phyloP scores from a whole-genome alignment of 306 rosid genomes.

The Acacia acuminata region DNA sequence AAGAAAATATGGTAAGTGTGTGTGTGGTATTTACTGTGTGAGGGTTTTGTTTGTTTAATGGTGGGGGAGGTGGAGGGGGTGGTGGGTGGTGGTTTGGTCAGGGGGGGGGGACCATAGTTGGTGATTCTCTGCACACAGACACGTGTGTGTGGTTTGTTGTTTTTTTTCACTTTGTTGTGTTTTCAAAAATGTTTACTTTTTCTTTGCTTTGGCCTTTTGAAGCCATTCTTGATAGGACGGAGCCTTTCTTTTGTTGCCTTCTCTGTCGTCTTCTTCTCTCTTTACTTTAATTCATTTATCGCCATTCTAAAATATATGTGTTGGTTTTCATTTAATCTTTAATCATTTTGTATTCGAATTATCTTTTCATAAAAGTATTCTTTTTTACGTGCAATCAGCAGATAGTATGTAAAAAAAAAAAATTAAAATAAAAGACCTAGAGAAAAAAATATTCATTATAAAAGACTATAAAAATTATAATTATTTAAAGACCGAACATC shows the following conservation, averaged over 20 bases:
- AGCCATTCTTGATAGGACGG: conserved; percentile 30
- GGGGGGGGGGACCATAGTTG: background rate
- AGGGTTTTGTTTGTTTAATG: background rate
- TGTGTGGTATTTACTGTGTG: background rate
- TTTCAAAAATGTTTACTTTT: background rate
- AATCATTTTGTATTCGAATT: too few species aligned
- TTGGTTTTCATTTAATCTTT: too few species aligned
- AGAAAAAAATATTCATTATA: too few species aligned
- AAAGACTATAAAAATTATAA: too few species aligned
- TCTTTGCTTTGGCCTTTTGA: conserved; percentile 18
- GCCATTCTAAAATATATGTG: too few species aligned
- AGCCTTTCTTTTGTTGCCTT: conserved; percentile 21
- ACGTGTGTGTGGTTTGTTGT: background rate
- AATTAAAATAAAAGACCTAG: too few species aligned
- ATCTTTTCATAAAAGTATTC: too few species aligned
- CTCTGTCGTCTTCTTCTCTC: background rate
- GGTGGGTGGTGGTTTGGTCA: background rate
- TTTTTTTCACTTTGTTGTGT: background rate
- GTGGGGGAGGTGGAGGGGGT: background rate
- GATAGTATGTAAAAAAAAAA: too few species aligned
- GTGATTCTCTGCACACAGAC: conserved; percentile 35
- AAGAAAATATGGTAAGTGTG: background rate
- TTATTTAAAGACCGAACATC: too few species aligned
- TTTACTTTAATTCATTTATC: background rate
- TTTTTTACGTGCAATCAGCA: too few species aligned